phyloP scores from a whole-genome alignment of 495 filamentous ascomycete species.

The Tuber melanosporum region DNA sequence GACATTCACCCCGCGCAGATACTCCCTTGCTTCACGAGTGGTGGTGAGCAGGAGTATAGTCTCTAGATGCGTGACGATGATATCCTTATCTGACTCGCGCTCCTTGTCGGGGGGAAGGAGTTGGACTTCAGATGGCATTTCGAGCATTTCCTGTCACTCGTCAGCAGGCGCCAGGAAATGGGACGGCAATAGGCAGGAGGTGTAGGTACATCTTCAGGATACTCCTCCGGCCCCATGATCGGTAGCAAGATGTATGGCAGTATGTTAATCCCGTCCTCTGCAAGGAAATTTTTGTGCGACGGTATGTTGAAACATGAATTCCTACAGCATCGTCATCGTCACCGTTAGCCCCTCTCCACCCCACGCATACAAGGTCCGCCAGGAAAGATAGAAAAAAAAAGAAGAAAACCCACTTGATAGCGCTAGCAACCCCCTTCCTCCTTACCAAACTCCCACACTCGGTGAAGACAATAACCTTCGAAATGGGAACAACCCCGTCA shows the following conservation, averaged over 20 bases:
- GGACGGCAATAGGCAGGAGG: constrained; percentile 55
- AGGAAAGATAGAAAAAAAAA: background rate
- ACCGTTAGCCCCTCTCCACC: background rate
- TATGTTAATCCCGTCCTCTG: constrained; percentile 64
- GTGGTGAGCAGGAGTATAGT: constrained; percentile 76
- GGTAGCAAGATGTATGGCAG: constrained; percentile 78
- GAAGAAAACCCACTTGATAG: constrained; percentile 77
- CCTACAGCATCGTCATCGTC: constrained; percentile 7
- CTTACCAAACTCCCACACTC: constrained; percentile 73
- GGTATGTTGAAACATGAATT: constrained; percentile 55
- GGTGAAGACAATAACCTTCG: constrained; percentile 86
- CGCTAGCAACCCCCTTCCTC: constrained; percentile 81
- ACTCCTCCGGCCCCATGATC: constrained; percentile 55
- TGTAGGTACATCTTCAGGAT: constrained; percentile 59
- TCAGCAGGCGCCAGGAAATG: constrained; percentile 43
- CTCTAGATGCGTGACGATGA: constrained; percentile 80
- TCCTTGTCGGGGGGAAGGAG: constrained; percentile 79
- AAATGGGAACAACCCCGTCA: constrained; percentile 70
- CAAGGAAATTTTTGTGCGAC: constrained; percentile 62
- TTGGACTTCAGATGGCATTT: constrained; percentile 80
- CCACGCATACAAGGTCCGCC: too few relatives aligned
- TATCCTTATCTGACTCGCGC: constrained; percentile 65
- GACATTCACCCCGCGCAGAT: constrained; percentile 66
- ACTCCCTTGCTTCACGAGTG: constrained; percentile 64
- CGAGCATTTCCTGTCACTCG: constrained; percentile 54